Conservation (phyloP, 2,329 filamentous ascomycete species). For the Colletotrichum liaoningense region DNA sequence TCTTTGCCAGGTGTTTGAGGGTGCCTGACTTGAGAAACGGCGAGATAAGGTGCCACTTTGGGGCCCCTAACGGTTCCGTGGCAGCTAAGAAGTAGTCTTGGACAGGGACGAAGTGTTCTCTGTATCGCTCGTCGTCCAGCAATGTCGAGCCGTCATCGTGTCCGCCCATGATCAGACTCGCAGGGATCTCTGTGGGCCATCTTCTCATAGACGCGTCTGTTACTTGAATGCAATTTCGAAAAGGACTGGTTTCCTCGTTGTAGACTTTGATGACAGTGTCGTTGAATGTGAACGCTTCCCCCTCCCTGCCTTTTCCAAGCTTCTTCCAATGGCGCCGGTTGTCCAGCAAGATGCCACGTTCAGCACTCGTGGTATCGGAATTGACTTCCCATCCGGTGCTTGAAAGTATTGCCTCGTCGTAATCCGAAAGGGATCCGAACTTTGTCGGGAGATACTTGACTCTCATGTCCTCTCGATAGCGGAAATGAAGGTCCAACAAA, state of each 20-base stretch:
- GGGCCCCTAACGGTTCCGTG: background rate
- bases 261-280: slow-evolving; percentile 46
- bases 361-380: background rate
- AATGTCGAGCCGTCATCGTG: slow-evolving; percentile 10
- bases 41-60: slow-evolving; percentile 45
- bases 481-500: slow-evolving; percentile 24
- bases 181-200: slow-evolving; percentile 48
- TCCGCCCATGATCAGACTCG: slow-evolving; percentile 44
- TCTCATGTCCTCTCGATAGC: slow-evolving; percentile 27
- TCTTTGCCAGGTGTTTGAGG: slow-evolving; percentile 40
- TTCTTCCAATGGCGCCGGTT: slow-evolving; percentile 42
- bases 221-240: slow-evolving; percentile 45
- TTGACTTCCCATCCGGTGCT: slow-evolving; percentile 9
- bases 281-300: slow-evolving; percentile 44
- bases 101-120: slow-evolving; percentile 42
- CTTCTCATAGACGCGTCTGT: slow-evolving; percentile 17
- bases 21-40: slow-evolving; percentile 42
- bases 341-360: slow-evolving; percentile 32
- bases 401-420: slow-evolving; percentile 14
- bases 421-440: slow-evolving; percentile 9
- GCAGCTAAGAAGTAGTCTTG: slow-evolving; percentile 45
- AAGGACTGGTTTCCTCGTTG: slow-evolving; percentile 40
- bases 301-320: slow-evolving; percentile 45
- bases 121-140: slow-evolving; percentile 7
- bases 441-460: slow-evolving; percentile 32